Conservation (phyloP, 2,329 filamentous ascomycete species). For the Fusarium sp. region DNA sequence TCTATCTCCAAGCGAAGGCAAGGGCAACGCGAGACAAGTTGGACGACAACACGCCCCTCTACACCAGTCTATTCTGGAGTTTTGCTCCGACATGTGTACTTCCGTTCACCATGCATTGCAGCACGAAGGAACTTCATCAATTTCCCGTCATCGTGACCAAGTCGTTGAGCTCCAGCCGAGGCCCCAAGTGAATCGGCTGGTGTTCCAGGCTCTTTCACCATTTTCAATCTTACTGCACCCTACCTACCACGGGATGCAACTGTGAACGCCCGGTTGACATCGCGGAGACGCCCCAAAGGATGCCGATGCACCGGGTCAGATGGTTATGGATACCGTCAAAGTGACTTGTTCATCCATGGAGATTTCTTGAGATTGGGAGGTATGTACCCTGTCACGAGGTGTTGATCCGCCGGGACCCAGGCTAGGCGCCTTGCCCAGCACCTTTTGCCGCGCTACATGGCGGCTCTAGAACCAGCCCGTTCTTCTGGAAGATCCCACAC, state of each 20-base stretch:
- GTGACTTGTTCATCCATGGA: constrained; percentile 13
- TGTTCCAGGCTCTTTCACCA: neutral
- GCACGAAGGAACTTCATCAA: constrained; percentile 1
- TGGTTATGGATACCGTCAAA: constrained; percentile 1
- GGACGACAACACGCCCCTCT: constrained; percentile 6
- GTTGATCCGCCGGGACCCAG: constrained; percentile 2
- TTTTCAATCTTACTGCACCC: neutral
- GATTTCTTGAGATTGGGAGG: constrained; percentile 5
- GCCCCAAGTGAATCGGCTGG: neutral
- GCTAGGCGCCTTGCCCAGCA: constrained; percentile 9
- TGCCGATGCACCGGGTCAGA: neutral
- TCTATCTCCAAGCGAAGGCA: constrained; percentile 10
- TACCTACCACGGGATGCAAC: constrained; percentile 9
- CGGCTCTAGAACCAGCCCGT: constrained; percentile 31
- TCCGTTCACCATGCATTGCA: neutral
- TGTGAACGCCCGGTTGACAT: neutral
- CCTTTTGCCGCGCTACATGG: constrained; percentile 1
- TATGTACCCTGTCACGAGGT: constrained; percentile 26
- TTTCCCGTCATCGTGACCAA: constrained; percentile 13
- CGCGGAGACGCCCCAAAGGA: neutral
- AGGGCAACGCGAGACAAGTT: constrained; percentile 14
- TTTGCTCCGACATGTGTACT: constrained; percentile 13
- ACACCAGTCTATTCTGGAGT: neutral
- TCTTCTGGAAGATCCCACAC: constrained; percentile 39
- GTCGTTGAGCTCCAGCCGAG: neutral